Evolutionary conservation across 225 moss, liverwort and hornwort genomes (phyloP).

Genomic region (Thuidium tamariscinum): DNA sequence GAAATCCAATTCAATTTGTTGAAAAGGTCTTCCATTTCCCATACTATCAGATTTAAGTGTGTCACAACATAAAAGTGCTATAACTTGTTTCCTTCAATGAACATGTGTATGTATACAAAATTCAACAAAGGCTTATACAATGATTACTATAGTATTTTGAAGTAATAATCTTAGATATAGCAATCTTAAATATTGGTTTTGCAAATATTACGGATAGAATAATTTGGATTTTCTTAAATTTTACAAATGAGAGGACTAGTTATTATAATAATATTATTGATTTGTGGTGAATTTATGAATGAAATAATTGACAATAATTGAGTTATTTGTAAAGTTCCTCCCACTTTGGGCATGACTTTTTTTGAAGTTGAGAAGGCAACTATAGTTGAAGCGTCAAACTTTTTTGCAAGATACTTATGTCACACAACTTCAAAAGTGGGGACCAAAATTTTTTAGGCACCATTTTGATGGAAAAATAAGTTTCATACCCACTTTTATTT

Average conservation of each 20-base stretch:
- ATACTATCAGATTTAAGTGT: conserved; percentile 41
- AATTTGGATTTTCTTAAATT: background rate
- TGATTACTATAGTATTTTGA: background rate
- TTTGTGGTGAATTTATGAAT: background rate
- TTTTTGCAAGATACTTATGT: no score
- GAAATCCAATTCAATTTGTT: conserved; percentile 37
- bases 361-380: no score
- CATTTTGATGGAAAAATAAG: no score
- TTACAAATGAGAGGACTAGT: no score
- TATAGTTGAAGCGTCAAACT: no score
- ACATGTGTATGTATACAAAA: background rate
- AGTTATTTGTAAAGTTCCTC: no score
- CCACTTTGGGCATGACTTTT: no score
- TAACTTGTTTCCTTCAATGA: conserved; percentile 42
- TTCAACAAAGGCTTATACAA: background rate
- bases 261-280: no score
- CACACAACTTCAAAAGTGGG: no score
- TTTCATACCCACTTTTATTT: no score
- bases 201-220: no score
- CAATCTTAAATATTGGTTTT: background rate
- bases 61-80: conserved; percentile 69
- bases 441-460: no score
- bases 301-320: rapidly evolving
- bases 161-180: background rate
- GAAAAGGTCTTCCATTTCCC: conserved; percentile 56